Base-by-base conservation (phyloP, 306 rosid species). In the Carpinus fangiana region DNA sequence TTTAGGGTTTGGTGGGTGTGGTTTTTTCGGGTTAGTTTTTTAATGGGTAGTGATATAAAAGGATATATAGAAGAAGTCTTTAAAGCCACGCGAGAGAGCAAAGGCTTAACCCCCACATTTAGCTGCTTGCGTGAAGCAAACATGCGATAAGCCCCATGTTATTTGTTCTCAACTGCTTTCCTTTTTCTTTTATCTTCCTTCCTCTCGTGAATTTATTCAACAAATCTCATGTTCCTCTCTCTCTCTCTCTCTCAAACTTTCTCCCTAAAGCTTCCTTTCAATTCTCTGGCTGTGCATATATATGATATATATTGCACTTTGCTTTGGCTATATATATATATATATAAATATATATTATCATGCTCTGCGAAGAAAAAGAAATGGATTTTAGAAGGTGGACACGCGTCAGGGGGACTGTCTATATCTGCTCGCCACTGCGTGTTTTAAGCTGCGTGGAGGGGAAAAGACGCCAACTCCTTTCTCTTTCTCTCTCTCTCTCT, bases 121-220 rank as follows among this genome's bases (percentile, higher is more conserved):
- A 87, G 89, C 84, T 84, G 85, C 73, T 94, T 90, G 98, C 97
- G 97, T 94, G 97, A 94, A 94, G 97, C 94, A 94, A 94, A 89
- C 94, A 90, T 84, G 88, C 80, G 88, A 92, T 88, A 86, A 87
- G 88, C 80, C 87, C 88, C 83, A 48, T 65, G 75, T 55, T 73
- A 70, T 80, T 73, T 73, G 9, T 76, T 78, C 84, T 20, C 79
- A 73, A 76, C 84, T 64, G 38, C 45, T 77, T 66, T 9, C 17
- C 4, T 31, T 59, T 38, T 76, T 18, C 73, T 64, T 52, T 56
- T 74, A 51, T 72, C 72, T 61, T 76, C 20, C 48, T 75, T 76
- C 59, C 77, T 76, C 88, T 81, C 80, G 78, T 84, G 84, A 88
- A 71, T 64, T 60, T 62, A 62, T 54, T 67, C 72, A 83, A 57